Conservation (phyloP, 352 stramenopile species). For the Phytophthora litchii region DNA sequence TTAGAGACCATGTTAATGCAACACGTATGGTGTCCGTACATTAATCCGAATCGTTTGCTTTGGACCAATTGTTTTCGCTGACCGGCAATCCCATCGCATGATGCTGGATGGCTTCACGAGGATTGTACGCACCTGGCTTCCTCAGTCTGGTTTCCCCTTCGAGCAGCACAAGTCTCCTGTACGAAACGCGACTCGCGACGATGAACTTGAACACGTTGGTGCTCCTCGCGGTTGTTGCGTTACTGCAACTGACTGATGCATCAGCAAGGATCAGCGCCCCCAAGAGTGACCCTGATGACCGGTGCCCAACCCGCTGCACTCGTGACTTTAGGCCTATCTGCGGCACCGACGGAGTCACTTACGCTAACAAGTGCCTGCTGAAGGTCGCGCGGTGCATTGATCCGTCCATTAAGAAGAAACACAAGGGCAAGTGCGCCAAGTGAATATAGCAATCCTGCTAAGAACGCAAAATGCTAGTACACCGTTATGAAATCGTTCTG, state of each 20-base stretch:
- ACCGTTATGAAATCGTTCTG: too few species aligned
- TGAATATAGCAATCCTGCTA: background rate
- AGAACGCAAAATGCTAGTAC: too few species aligned
- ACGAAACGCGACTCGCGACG: background rate
- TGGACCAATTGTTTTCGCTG: background rate
- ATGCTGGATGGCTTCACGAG: background rate
- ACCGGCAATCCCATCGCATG: slow-evolving; percentile 6
- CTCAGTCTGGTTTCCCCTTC: slow-evolving; percentile 7
- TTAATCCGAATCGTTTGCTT: slow-evolving; percentile 3
- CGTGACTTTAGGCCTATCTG: slow-evolving; percentile 22
- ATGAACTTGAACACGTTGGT: slow-evolving; percentile 21
- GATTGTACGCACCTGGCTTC: background rate
- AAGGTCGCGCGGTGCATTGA: slow-evolving; percentile 9
- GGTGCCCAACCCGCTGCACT: slow-evolving; percentile 14
- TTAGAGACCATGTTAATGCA: too few species aligned
- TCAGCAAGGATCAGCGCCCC: background rate
- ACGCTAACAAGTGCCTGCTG: slow-evolving; percentile 16
- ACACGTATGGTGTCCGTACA: background rate
- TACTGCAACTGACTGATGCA: slow-evolving; percentile 12
- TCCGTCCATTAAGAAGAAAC: slow-evolving; percentile 3
- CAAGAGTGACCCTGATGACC: slow-evolving; percentile 7
- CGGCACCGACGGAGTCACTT: slow-evolving; percentile 7
- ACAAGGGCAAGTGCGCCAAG: slow-evolving; percentile 1
- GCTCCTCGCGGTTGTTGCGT: slow-evolving; percentile 5
- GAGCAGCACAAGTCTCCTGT: slow-evolving; percentile 4